A percentile compares a stretch with the other conserved stretches of the same genome.
phyloP scores from a whole-genome alignment of 352 stramenopile species.

The Pythium biforme region DNA sequence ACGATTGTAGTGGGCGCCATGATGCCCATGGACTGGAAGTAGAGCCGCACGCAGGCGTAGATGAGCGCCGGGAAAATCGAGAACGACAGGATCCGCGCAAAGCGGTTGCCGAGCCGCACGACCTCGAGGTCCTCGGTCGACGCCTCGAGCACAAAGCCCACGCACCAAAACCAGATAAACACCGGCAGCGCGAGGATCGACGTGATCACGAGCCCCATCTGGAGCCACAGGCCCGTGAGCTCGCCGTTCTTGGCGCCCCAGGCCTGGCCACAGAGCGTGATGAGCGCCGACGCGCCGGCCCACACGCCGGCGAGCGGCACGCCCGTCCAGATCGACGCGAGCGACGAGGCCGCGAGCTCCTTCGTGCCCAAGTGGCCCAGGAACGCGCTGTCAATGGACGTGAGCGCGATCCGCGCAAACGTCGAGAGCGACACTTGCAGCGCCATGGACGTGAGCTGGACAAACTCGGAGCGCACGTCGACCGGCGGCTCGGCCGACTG shows the following conservation, averaged over 20 bases:
- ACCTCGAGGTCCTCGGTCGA: constrained; percentile 68
- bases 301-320: constrained; percentile 70
- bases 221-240: constrained; percentile 67
- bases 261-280: constrained; percentile 76
- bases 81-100: constrained; percentile 77
- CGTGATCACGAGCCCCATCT: constrained; percentile 60
- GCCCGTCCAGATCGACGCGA: constrained; percentile 74
- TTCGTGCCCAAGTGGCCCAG: constrained; percentile 71
- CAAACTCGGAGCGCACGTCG: constrained; percentile 58
- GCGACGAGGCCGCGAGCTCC: constrained; percentile 69
- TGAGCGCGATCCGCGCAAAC: constrained; percentile 72
- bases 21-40: constrained; percentile 85
- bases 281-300: constrained; percentile 64
- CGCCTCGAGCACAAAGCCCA: constrained; percentile 53
- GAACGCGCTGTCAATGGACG: constrained; percentile 77
- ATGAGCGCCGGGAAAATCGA: constrained; percentile 72
- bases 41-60: constrained; percentile 76
- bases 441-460: constrained; percentile 69
- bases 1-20: constrained; percentile 73
- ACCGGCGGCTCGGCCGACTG: constrained; percentile 37
- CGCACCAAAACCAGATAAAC: constrained; percentile 59
- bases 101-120: constrained; percentile 61
- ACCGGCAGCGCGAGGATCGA: constrained; percentile 47
- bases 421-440: constrained; percentile 79
- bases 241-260: constrained; percentile 70